Conservation (phyloP, 805 yeast genomes). For the Sugiyamaella valdiviana region DNA sequence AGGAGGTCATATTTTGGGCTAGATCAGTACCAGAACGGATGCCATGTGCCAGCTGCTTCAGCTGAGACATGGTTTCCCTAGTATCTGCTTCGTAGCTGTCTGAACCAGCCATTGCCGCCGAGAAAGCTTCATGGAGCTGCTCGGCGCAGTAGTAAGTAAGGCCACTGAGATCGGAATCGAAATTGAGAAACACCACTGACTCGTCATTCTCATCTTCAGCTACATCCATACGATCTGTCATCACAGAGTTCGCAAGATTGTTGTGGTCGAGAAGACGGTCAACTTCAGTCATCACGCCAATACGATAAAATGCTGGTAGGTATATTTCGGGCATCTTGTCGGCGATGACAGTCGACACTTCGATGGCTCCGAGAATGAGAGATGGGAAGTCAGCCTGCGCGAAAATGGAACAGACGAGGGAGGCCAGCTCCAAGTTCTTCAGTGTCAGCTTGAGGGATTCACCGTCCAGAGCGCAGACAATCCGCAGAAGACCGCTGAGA, state of each 20-base stretch:
- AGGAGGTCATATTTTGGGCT: conserved; percentile 2
- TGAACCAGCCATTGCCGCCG: background rate
- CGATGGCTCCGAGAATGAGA: conserved; percentile 43
- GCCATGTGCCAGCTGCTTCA: conserved; percentile 16
- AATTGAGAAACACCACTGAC: background rate
- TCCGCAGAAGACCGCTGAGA: conserved; percentile 48
- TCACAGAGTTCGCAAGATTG: background rate
- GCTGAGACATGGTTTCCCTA: conserved; percentile 23
- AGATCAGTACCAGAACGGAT: conserved; percentile 16
- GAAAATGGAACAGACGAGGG: conserved; percentile 28
- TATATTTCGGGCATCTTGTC: conserved; percentile 41
- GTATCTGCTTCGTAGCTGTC: conserved; percentile 23
- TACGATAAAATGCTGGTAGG: conserved; percentile 51
- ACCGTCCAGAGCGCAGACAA: conserved; percentile 38
- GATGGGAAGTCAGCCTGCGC: conserved; percentile 28
- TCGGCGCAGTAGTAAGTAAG: conserved; percentile 9
- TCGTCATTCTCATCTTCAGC: conserved; percentile 2
- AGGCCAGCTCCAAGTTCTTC: conserved; percentile 24
- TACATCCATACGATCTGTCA: background rate
- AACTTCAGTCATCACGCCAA: conserved; percentile 63
- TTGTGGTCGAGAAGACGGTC: background rate
- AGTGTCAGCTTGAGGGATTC: conserved; percentile 18
- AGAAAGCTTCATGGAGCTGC: conserved; percentile 5
- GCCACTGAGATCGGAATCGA: conserved; percentile 10
- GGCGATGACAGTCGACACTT: conserved; percentile 42